phyloP scores from a whole-genome alignment of 2,329 filamentous ascomycete species.

The Berkeleyomyces basicola region DNA sequence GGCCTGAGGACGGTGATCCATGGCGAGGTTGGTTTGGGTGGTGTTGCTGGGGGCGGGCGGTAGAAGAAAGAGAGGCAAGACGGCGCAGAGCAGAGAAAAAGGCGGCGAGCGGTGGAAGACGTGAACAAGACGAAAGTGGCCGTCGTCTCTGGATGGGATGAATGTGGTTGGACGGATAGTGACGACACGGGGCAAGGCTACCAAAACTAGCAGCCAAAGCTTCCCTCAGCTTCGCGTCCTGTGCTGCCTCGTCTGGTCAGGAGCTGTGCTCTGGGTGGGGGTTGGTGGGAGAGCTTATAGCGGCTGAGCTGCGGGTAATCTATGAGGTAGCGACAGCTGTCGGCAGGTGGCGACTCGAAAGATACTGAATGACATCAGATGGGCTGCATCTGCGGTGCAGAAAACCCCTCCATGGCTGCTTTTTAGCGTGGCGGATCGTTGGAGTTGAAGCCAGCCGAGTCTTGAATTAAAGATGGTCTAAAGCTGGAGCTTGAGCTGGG shows the following conservation, averaged over 20 bases:
- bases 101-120: neutral
- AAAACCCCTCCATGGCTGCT: neutral
- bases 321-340: neutral
- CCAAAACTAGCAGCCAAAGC: neutral
- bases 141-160: neutral
- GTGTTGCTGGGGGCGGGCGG: slow-evolving; percentile 1
- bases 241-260: neutral
- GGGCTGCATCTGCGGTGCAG: neutral
- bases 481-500: too few species aligned
- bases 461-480: too few species aligned
- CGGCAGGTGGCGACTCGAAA: neutral
- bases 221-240: neutral
- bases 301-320: neutral
- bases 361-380: neutral
- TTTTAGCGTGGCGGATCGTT: neutral
- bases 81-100: neutral
- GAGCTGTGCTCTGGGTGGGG: neutral
- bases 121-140: too few species aligned
- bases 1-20: slow-evolving; percentile 58
- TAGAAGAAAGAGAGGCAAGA: neutral
- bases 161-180: neutral
- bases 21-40: slow-evolving; percentile 20
- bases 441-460: too few species aligned
- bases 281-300: neutral
- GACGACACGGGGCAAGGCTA: neutral